Base-by-base conservation (phyloP, 306 rosid species). In the Gastrolobium villosum region DNA sequence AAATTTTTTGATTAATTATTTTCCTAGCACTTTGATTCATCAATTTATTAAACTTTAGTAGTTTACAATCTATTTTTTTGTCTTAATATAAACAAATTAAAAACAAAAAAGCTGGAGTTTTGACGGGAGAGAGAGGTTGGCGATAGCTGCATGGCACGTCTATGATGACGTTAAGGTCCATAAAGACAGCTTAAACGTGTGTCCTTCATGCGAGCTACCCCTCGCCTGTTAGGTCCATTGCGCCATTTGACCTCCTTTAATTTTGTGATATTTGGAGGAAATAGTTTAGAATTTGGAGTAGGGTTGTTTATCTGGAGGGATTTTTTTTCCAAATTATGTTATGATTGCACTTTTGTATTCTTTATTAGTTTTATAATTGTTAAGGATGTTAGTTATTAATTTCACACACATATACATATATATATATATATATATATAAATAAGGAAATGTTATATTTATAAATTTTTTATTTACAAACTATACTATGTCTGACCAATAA, bases 91-190 rank as follows among this genome's bases (percentile, higher is more conserved):
- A 61, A n/a, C n/a, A 59, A n/a, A n/a, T n/a, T n/a, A n/a, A 0
- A 69, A 46, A 66, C 3, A 39, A 45, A 30, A 31, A 11, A 32
- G 9, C 10, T 14, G 26, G 26, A 11, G 71, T 65, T 55, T 44
- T 64, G 80, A 45, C 15, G 75, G 74, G 55, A 66, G 66, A 36
- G 61, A 41, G 39, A 7, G 4, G 79, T 65, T 68, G 76, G 69
- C 59, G 34, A 36, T 36, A 57, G 48, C 13, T 74, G 65, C 72
- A 81, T 74, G 71, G 70, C 84, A 74, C 81, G 84, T 81, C 57
- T 56, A 0, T 35, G 43, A 34, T 15, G 34, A 70, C 61, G 43
- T 55, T 70, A 35, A 32, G 75, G 46, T 36, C 53, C 14, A 40
- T 3, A 55, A 43, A 11, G 67, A 72, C 67, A 72, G 55, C 67